Conservation (phyloP, 768 basidiomycete species). For the Mycena galericulata region DNA sequence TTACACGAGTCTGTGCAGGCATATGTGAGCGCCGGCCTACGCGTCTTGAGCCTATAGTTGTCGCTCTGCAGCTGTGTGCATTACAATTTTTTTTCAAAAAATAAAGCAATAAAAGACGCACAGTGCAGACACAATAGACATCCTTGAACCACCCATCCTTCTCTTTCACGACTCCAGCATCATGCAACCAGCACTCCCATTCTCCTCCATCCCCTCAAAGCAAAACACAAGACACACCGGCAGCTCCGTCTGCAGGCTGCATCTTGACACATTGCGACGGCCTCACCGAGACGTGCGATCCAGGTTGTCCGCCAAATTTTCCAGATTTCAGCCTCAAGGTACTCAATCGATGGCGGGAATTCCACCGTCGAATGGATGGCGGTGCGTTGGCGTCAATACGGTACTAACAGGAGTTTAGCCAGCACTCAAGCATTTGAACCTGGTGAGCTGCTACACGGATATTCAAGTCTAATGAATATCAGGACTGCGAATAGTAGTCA, state of each 20-base stretch:
- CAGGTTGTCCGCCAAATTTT: no score
- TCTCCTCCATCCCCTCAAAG: conserved; percentile 99
- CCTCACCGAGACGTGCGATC: no score
- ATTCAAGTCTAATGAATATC: no score
- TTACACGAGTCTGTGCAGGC: conserved; percentile 89
- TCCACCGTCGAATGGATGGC: no score
- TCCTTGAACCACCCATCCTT: conserved; percentile 80
- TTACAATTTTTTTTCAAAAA: background rate
- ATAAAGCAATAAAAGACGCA: conserved; percentile 48
- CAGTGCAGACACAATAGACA: conserved; percentile 94
- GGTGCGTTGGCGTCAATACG: no score
- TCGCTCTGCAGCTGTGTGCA: conserved; percentile 87
- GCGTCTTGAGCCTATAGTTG: conserved; percentile 93
- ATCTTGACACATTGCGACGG: no score
- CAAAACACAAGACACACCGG: conserved; percentile 93
- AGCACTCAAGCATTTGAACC: no score
- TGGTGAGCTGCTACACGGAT: no score
- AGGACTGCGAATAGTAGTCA: no score
- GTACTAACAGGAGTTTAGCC: no score
- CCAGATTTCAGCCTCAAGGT: no score
- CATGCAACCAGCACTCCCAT: conserved; percentile 90
- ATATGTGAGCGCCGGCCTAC: conserved; percentile 86
- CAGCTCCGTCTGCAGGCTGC: conserved; percentile 71
- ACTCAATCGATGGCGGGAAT: no score
- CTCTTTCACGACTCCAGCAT: conserved; percentile 86